A percentile compares a stretch with the other conserved stretches of the same genome.
These are phyloP conservation scores for Potentilla sterilis DNA, from an alignment of 306 rosid species.

Conservation along the genomic window DNA sequence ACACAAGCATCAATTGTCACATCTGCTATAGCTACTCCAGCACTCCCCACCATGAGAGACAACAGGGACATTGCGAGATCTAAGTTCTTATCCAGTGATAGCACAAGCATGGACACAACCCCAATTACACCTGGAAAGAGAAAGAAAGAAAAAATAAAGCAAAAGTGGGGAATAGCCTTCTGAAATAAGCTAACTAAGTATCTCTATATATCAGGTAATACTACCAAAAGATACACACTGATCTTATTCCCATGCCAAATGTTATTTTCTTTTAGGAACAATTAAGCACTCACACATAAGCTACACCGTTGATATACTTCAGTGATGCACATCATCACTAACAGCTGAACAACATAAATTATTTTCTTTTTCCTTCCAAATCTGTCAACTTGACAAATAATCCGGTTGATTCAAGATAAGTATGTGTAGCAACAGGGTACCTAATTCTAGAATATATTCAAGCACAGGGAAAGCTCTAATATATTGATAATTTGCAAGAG, in stretches of 20 bases:
- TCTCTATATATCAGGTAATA: not conserved
- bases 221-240: not conserved
- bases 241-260: not conserved
- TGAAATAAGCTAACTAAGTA: not conserved
- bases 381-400: not conserved
- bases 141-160: not conserved
- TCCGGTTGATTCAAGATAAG: not conserved
- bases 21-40: conserved; percentile 87
- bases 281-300: not conserved
- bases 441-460: not conserved
- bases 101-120: conserved; percentile 62
- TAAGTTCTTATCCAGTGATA: conserved; percentile 57
- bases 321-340: not conserved
- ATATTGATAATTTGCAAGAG: not conserved
- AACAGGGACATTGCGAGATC: conserved; percentile 67
- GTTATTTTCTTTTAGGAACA: not conserved
- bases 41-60: conserved; percentile 71
- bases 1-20: conserved; percentile 96
- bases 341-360: not conserved
- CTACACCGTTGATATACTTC: not conserved
- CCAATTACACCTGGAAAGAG: conserved; percentile 52
- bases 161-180: not conserved
- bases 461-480: not conserved
- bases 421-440: not conserved
- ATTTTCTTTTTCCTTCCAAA: not conserved